phyloP scores from a whole-genome alignment of 148 eudicot species.

The Vaccinium corymbosum region DNA sequence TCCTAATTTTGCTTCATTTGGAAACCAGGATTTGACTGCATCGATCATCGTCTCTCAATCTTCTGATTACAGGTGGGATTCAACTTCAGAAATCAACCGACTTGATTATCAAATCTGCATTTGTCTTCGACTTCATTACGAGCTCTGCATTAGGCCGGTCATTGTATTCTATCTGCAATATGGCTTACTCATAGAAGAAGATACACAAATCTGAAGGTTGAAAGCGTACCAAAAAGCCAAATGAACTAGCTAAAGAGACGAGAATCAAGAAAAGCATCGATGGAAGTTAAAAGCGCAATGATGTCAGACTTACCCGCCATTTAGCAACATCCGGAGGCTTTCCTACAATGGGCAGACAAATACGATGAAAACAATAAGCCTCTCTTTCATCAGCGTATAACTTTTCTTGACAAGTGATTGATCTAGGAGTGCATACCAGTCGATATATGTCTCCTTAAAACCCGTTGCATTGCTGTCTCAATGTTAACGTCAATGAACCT shows the following conservation, averaged over 20 bases:
- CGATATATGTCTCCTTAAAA: constrained; percentile 72
- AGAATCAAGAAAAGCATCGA: background rate
- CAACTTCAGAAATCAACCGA: constrained; percentile 47
- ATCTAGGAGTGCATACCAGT: constrained; percentile 44
- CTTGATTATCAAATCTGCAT: constrained; percentile 77
- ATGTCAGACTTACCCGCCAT: constrained; percentile 66
- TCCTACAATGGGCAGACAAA: constrained; percentile 31
- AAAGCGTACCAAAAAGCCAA: background rate
- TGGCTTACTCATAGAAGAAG: background rate
- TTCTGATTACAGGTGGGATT: background rate
- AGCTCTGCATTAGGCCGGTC: constrained; percentile 96
- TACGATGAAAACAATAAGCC: constrained; percentile 14
- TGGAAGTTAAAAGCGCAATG: background rate
- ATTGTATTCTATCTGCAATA: constrained; percentile 76
- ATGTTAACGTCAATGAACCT: constrained; percentile 90
- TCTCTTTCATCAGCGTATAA: background rate
- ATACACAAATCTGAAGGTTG: background rate
- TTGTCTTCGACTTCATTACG: constrained; percentile 79
- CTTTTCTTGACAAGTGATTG: background rate
- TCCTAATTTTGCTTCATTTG: background rate
- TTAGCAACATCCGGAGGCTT: constrained; percentile 74
- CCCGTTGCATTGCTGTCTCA: constrained; percentile 76
- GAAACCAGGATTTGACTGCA: background rate
- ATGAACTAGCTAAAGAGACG: background rate
- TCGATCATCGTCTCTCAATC: background rate